A percentile compares a stretch with the other conserved stretches of the same genome.
phyloP scores from a whole-genome alignment of 2,329 filamentous ascomycete species.

The Zalaria obscura region DNA sequence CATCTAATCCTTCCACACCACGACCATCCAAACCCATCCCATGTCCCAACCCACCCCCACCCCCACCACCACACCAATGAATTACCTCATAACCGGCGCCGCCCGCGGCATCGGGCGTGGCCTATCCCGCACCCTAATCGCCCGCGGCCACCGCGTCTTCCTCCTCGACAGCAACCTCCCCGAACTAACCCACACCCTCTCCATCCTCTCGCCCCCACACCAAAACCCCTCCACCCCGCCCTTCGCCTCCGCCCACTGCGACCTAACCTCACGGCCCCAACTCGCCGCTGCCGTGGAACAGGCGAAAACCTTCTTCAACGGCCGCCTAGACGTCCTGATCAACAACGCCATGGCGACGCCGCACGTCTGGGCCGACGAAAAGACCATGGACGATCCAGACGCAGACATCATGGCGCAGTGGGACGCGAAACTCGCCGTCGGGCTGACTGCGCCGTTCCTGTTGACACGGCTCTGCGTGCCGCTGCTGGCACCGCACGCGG shows the following conservation, averaged over 20 bases:
- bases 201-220: slow-evolving; percentile 10
- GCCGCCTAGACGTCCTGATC: slow-evolving; percentile 25
- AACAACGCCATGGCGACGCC: slow-evolving; percentile 22
- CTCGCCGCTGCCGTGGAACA: slow-evolving; percentile 16
- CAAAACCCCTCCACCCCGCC: not conserved
- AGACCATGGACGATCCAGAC: slow-evolving; percentile 3
- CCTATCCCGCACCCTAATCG: slow-evolving; percentile 21
- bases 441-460: slow-evolving; percentile 20
- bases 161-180: slow-evolving; percentile 23
- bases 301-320: slow-evolving; percentile 20
- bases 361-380: slow-evolving; percentile 3
- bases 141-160: slow-evolving; percentile 22
- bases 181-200: slow-evolving; percentile 24
- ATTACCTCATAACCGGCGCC: slow-evolving; percentile 24
- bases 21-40: not conserved
- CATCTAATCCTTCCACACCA: not conserved
- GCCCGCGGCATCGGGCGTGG: slow-evolving; percentile 24
- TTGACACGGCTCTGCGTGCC: slow-evolving; percentile 9
- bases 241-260: not conserved
- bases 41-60: not conserved
- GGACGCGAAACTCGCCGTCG: slow-evolving; percentile 7
- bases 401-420: slow-evolving; percentile 5
- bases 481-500: slow-evolving; percentile 10
- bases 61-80: slow-evolving; percentile 17
- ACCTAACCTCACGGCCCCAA: slow-evolving; percentile 14